Evolutionary conservation across 805 yeast genomes (phyloP).

Genomic region (Zygotorulaspora sp.): DNA sequence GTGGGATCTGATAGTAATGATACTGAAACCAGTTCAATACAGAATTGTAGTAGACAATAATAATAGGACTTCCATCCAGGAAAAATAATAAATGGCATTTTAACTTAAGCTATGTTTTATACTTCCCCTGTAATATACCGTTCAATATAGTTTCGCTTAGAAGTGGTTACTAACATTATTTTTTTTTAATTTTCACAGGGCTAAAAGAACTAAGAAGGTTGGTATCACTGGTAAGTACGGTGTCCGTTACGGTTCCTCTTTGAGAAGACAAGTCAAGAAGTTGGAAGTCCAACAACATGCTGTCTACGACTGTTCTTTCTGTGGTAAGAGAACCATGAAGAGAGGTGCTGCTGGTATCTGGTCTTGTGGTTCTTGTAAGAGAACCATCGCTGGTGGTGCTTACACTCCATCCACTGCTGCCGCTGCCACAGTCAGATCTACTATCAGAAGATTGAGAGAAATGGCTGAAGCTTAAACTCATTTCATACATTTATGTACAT

Average conservation of each 20-base stretch:
- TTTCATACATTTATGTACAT: slow-evolving; percentile 3
- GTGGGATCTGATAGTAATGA: too few species aligned
- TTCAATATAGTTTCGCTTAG: too few species aligned
- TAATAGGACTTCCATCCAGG: too few species aligned
- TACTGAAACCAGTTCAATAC: too few species aligned
- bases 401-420: slow-evolving; percentile 99
- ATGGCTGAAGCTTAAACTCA: slow-evolving; percentile 90
- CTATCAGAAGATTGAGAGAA: slow-evolving; percentile 99
- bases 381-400: slow-evolving; percentile 99
- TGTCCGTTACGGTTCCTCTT: slow-evolving; percentile 99
- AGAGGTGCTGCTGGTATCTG: slow-evolving; percentile 99
- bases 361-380: slow-evolving; percentile 90
- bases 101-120: too few species aligned
- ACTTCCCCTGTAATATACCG: too few species aligned
- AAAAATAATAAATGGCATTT: too few species aligned
- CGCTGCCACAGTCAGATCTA: slow-evolving; percentile 99
- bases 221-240: slow-evolving; percentile 99
- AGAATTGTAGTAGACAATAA: too few species aligned
- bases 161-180: slow-evolving; percentile 14
- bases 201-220: slow-evolving; percentile 99
- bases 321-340: slow-evolving; percentile 98
- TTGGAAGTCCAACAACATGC: slow-evolving; percentile 99
- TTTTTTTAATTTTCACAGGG: slow-evolving; percentile 49
- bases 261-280: slow-evolving; percentile 99
- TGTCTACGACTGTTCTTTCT: slow-evolving; percentile 98